Conservation (phyloP, 192 early-diverging fungal species). For the Coemansia sp. region DNA sequence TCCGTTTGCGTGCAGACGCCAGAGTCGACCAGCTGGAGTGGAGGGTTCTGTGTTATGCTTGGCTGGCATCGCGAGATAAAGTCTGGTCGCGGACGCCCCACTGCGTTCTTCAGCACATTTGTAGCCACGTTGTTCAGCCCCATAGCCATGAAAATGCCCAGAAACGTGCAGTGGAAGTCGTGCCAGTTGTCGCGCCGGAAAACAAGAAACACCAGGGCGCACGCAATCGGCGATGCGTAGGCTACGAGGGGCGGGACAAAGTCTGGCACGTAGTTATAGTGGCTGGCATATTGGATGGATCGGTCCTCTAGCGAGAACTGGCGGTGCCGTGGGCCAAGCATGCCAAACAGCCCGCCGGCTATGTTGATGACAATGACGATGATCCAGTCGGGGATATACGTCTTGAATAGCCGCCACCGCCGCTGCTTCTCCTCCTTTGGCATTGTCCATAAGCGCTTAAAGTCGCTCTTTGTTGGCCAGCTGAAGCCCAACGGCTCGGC, state of each 20-base stretch:
- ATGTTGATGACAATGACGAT: conserved; percentile 61
- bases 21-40: conserved; percentile 60
- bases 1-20: conserved; percentile 64
- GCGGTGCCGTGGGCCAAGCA: conserved; percentile 64
- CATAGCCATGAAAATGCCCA: conserved; percentile 54
- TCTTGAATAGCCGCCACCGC: conserved; percentile 36
- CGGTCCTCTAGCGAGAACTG: conserved; percentile 70
- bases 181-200: conserved; percentile 54
- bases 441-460: conserved; percentile 19
- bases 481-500: conserved; percentile 7
- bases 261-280: conserved; percentile 41
- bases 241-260: conserved; percentile 49
- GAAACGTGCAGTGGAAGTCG: conserved; percentile 52
- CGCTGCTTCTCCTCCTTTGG: conserved; percentile 28
- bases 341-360: conserved; percentile 61
- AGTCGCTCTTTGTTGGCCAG: conserved; percentile 18
- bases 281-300: conserved; percentile 64
- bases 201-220: conserved; percentile 37
- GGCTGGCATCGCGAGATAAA: conserved; percentile 59
- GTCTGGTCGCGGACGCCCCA: conserved; percentile 67
- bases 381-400: conserved; percentile 57
- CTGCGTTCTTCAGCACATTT: conserved; percentile 56
- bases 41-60: conserved; percentile 51
- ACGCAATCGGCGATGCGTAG: conserved; percentile 37
- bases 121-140: conserved; percentile 55